Percentiles rank a stretch among this genome's conserved stretches.
phyloP scores from a whole-genome alignment of 2,329 filamentous ascomycete species.

The Aspergillus clavatus region DNA sequence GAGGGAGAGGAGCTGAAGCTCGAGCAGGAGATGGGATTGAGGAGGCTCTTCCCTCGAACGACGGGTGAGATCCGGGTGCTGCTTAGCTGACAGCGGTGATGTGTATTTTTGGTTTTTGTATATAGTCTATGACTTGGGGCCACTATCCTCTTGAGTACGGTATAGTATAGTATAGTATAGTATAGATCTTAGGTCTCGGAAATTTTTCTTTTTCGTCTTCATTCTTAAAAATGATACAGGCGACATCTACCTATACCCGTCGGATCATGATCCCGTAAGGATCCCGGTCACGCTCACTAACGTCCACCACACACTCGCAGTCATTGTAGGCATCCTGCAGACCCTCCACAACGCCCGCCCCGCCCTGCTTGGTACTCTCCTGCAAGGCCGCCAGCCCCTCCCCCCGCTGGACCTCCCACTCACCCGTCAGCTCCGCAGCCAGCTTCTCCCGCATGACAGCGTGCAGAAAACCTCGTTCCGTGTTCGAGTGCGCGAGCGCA shows the following conservation, averaged over 20 bases:
- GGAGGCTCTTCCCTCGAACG: conserved; percentile 59
- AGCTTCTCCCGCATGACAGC: conserved; percentile 65
- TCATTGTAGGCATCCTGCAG: conserved; percentile 49
- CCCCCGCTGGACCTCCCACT: conserved; percentile 49
- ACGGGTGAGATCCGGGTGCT: conserved; percentile 60
- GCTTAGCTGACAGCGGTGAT: conserved; percentile 45
- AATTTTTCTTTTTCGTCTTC: not conserved
- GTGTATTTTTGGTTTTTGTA: no score
- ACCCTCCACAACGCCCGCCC: conserved; percentile 26
- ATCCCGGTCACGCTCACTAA: conserved; percentile 78
- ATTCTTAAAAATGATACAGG: not conserved
- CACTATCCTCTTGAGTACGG: no score
- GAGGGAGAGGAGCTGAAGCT: no score
- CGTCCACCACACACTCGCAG: conserved; percentile 58
- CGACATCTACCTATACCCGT: no score
- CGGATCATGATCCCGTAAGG: conserved; percentile 71
- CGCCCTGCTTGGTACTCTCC: conserved; percentile 19
- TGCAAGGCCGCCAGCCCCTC: conserved; percentile 37
- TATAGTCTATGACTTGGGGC: no score
- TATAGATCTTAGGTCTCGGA: not conserved
- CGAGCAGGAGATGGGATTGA: conserved; percentile 39
- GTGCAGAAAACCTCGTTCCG: conserved; percentile 75
- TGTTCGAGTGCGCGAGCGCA: conserved; percentile 87
- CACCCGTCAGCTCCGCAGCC: conserved; percentile 52
- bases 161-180: not conserved